These are phyloP conservation scores for Penicillium sp. DNA, from an alignment of 2,329 filamentous ascomycete species.

Conservation along the genomic window DNA sequence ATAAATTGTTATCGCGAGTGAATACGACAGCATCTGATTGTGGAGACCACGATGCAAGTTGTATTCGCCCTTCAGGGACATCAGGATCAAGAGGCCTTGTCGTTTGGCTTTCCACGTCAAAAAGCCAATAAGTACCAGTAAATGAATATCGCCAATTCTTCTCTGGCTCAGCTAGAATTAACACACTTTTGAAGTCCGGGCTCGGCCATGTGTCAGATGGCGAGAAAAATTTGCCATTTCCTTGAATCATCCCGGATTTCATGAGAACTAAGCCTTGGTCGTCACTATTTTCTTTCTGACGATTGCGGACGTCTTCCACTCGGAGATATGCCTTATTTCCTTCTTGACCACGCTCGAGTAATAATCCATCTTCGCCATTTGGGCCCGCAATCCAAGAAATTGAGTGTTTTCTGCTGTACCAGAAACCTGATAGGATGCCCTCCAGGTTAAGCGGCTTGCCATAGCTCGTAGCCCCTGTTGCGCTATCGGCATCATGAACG, in stretches of 20 bases:
- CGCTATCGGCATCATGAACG: slow-evolving; percentile 27
- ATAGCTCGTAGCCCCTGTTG: slow-evolving; percentile 30
- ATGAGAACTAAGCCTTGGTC: slow-evolving; percentile 68
- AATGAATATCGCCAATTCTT: slow-evolving; percentile 89
- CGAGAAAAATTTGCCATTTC: slow-evolving; percentile 52
- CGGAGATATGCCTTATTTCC: slow-evolving; percentile 69
- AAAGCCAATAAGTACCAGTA: slow-evolving; percentile 82
- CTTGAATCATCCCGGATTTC: slow-evolving; percentile 61
- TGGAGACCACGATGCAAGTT: slow-evolving; percentile 87
- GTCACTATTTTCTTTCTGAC: slow-evolving; percentile 43
- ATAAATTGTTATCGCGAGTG: slow-evolving; percentile 86
- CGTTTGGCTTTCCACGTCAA: slow-evolving; percentile 77
- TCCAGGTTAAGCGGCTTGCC: slow-evolving; percentile 41
- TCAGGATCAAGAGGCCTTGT: slow-evolving; percentile 73
- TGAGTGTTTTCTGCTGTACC: slow-evolving; percentile 34
- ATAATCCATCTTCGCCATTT: slow-evolving; percentile 66
- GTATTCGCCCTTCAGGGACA: slow-evolving; percentile 62
- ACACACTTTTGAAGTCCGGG: slow-evolving; percentile 76
- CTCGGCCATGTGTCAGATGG: slow-evolving; percentile 69
- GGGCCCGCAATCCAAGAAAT: slow-evolving; percentile 47
- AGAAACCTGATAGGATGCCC: slow-evolving; percentile 38
- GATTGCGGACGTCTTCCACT: slow-evolving; percentile 75
- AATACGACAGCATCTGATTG: slow-evolving; percentile 84
- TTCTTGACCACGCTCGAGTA: slow-evolving; percentile 65
- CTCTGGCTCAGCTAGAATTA: slow-evolving; percentile 68